Evolutionary conservation across 306 rosid species (phyloP).

Genomic region (Rubus idaeus): DNA sequence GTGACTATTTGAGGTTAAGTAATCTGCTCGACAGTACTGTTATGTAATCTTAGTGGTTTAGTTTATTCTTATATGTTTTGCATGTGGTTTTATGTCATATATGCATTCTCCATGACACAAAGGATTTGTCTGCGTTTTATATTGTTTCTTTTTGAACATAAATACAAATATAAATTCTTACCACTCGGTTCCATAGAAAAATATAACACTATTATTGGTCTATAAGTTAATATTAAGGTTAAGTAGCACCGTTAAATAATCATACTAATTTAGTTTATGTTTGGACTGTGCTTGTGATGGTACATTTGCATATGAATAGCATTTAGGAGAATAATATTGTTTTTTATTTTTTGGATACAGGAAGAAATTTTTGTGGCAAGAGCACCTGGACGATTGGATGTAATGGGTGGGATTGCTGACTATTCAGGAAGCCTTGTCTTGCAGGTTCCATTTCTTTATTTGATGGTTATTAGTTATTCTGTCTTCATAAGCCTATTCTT

Average conservation of each 20-base stretch:
- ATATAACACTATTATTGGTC: neutral
- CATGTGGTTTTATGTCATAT: neutral
- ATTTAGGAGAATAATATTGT: neutral
- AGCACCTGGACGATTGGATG: slow-evolving; percentile 98
- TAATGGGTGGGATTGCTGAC: slow-evolving; percentile 99
- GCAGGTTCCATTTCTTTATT: slow-evolving; percentile 56
- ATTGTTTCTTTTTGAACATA: neutral
- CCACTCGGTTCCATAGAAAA: neutral
- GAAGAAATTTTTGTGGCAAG: slow-evolving; percentile 89
- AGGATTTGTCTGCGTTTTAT: neutral
- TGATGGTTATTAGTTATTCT: slow-evolving; percentile 14
- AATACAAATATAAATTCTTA: neutral
- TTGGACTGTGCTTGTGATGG: too few relatives aligned
- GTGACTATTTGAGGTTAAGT: neutral
- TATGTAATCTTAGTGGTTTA: neutral
- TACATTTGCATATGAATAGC: too few relatives aligned
- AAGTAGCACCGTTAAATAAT: neutral
- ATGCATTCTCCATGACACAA: neutral
- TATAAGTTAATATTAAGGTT: neutral
- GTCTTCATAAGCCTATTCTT: slow-evolving; percentile 11
- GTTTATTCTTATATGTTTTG: neutral
- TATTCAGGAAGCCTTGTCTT: slow-evolving; percentile 98
- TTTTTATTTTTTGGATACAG: slow-evolving; percentile 33
- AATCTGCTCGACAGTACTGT: neutral
- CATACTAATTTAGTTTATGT: neutral